Evolutionary conservation across 2,329 filamentous ascomycete genomes (phyloP).

Genomic region (Onygena corvina): DNA sequence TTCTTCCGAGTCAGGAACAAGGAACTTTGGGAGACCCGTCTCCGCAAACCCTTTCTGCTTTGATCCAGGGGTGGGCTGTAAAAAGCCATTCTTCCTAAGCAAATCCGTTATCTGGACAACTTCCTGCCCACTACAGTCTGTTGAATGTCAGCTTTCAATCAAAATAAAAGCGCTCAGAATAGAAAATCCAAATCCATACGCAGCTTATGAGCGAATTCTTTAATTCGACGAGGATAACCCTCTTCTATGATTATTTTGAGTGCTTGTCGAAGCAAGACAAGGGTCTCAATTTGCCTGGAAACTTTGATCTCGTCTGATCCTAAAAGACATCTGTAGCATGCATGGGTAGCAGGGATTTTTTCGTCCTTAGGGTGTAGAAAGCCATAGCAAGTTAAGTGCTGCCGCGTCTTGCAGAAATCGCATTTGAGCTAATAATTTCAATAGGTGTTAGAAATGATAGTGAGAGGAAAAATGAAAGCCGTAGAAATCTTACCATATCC

Average conservation of each 20-base stretch:
- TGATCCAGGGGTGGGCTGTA: conserved; percentile 23
- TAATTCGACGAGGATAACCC: conserved; percentile 21
- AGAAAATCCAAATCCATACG: conserved; percentile 18
- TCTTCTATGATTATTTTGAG: conserved; percentile 23
- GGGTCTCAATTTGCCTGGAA: conserved; percentile 20
- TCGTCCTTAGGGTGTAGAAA: conserved; percentile 29
- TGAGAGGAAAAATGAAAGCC: conserved; percentile 7
- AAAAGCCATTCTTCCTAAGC: conserved; percentile 20
- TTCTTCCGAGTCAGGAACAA: conserved; percentile 17
- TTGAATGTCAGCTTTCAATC: conserved; percentile 11
- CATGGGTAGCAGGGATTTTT: conserved; percentile 32
- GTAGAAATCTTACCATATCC: conserved; percentile 29
- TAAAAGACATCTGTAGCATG: conserved; percentile 38
- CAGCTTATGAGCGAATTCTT: conserved; percentile 22
- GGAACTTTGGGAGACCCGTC: conserved; percentile 23
- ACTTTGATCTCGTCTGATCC: conserved; percentile 20
- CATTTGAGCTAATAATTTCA: conserved; percentile 36
- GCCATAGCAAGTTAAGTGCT: conserved; percentile 39
- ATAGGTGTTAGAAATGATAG: background rate
- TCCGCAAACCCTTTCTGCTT: conserved; percentile 23
- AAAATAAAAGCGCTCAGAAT: background rate
- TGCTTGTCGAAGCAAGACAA: conserved; percentile 22
- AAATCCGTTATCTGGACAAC: conserved; percentile 23
- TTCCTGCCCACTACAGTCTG: conserved; percentile 25
- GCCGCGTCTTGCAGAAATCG: conserved; percentile 33